Evolutionary conservation across 805 yeast genomes (phyloP).

Genomic region (Blastobotrys muscicola): DNA sequence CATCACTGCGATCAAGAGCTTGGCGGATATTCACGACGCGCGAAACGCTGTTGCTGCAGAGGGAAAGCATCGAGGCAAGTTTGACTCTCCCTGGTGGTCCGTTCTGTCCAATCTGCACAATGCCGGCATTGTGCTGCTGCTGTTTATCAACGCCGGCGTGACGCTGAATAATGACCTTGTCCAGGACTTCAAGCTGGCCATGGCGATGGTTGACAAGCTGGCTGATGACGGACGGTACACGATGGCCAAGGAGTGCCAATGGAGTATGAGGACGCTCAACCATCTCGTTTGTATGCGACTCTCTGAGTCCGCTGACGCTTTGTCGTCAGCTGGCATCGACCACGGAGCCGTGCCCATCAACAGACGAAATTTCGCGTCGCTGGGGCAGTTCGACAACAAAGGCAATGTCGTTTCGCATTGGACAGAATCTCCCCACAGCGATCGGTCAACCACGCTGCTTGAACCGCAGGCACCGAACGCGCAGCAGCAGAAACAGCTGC

Average conservation of each 20-base stretch:
- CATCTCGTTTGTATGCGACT: slow-evolving; percentile 40
- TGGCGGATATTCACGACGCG: too few species aligned
- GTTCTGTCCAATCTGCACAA: slow-evolving; percentile 37
- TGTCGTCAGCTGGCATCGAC: slow-evolving; percentile 40
- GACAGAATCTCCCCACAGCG: neutral
- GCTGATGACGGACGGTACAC: slow-evolving; percentile 18
- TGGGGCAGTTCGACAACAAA: slow-evolving; percentile 31
- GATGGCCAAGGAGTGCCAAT: slow-evolving; percentile 53
- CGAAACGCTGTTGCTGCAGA: slow-evolving; percentile 2
- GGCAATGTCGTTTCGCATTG: slow-evolving; percentile 8
- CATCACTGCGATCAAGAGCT: too few species aligned
- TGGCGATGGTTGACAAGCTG: slow-evolving; percentile 12
- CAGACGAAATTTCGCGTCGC: slow-evolving; percentile 37
- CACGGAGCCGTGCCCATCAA: slow-evolving; percentile 47
- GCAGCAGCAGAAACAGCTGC: slow-evolving; percentile 1
- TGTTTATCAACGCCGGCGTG: slow-evolving; percentile 37
- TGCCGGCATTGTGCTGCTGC: slow-evolving; percentile 27
- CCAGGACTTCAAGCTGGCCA: slow-evolving; percentile 11
- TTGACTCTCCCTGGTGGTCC: slow-evolving; percentile 43
- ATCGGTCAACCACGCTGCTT: neutral
- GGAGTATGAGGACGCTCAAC: slow-evolving; percentile 51
- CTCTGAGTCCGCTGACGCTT: slow-evolving; percentile 30
- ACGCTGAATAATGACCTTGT: slow-evolving; percentile 7
- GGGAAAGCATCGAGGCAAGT: slow-evolving; percentile 10
- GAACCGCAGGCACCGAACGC: slow-evolving; percentile 1